Percentiles rank a stretch among this genome's conserved stretches.
These are phyloP conservation scores for Alternaria rosae DNA, from an alignment of 2,329 filamentous ascomycete species.

Conservation along the genomic window DNA sequence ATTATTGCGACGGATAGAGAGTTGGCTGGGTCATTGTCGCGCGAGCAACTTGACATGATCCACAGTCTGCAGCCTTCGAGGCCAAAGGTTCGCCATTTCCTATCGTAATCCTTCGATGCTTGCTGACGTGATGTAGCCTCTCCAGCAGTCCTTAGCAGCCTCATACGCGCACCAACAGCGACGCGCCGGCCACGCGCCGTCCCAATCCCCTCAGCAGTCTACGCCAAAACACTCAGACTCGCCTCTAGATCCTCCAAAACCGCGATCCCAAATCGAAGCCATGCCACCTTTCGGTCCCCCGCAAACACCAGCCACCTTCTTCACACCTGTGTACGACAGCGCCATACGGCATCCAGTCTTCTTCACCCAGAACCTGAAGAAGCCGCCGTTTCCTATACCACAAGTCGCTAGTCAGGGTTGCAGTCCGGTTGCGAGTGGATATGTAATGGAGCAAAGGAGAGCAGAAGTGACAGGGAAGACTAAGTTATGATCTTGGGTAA, in stretches of 20 bases:
- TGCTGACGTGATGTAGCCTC: conserved; percentile 27
- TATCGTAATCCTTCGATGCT: not conserved
- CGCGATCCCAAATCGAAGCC: conserved; percentile 58
- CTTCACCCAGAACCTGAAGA: conserved; percentile 71
- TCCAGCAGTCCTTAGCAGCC: conserved; percentile 32
- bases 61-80: conserved; percentile 50
- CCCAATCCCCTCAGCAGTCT: conserved; percentile 13
- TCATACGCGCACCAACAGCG: conserved; percentile 34
- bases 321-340: conserved; percentile 57
- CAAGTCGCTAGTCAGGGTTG: conserved; percentile 44
- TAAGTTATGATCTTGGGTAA: conserved; percentile 34
- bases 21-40: conserved; percentile 14
- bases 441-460: conserved; percentile 44
- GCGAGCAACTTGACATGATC: conserved; percentile 42
- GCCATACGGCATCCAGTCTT: conserved; percentile 76
- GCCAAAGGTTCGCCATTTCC: conserved; percentile 43
- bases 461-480: conserved; percentile 25
- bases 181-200: conserved; percentile 28
- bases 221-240: not conserved
- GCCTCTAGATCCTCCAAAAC: conserved; percentile 22
- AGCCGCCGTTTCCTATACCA: conserved; percentile 58
- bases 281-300: conserved; percentile 51
- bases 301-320: conserved; percentile 22
- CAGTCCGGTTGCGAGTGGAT: conserved; percentile 56
- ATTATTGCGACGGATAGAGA: not conserved